Evolutionary conservation across 495 filamentous ascomycete species (phyloP).

Genomic region (Venustampulla echinocandica): DNA sequence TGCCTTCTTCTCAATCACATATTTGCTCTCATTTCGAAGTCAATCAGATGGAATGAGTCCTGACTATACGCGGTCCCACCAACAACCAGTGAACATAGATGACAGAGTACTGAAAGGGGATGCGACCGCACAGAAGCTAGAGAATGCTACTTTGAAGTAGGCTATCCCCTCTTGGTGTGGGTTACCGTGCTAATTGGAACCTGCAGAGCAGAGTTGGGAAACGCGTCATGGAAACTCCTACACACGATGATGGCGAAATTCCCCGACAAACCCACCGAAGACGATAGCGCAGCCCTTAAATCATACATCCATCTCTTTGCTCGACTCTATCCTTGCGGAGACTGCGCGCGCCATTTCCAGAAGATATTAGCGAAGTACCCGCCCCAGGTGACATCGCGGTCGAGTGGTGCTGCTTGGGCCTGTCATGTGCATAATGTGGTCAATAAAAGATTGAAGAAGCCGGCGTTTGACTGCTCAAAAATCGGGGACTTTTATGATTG

Average conservation of each 20-base stretch:
- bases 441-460: conserved; percentile 75
- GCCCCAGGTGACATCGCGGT: conserved; percentile 81
- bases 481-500: conserved; percentile 74
- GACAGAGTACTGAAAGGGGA: conserved; percentile 54
- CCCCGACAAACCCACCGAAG: conserved; percentile 72
- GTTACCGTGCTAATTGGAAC: conserved; percentile 15
- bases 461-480: conserved; percentile 1
- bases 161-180: too few species aligned
- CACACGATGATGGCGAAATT: conserved; percentile 95
- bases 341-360: conserved; percentile 89
- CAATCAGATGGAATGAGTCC: conserved; percentile 9
- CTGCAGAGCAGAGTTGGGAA: conserved; percentile 73
- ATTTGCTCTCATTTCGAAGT: conserved; percentile 25
- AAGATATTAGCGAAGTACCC: conserved; percentile 72
- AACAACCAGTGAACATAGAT: conserved; percentile 19
- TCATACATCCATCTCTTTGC: conserved; percentile 86
- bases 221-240: conserved; percentile 84
- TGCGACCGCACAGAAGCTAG: conserved; percentile 79
- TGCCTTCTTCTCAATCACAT: conserved; percentile 30
- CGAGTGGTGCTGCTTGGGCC: conserved; percentile 80
- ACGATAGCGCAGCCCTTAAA: conserved; percentile 75
- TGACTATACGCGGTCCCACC: conserved; percentile 20
- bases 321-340: conserved; percentile 88
- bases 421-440: conserved; percentile 94
- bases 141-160: conserved; percentile 85